These are phyloP conservation scores for Phylloporus gajari DNA, from an alignment of 1,284 basidiomycete genomes.

Conservation along the genomic window DNA sequence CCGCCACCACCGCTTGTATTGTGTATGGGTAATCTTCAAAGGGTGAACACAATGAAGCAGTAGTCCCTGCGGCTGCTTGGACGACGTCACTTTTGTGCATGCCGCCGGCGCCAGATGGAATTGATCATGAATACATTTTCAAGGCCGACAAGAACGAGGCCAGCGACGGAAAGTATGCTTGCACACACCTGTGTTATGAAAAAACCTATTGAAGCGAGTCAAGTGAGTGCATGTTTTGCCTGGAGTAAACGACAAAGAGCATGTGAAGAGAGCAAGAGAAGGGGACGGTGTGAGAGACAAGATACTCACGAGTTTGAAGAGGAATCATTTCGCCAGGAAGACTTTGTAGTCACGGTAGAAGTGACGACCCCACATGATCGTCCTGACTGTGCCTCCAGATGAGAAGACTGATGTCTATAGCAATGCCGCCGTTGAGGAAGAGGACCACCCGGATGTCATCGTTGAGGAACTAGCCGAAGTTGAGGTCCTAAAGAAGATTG, in stretches of 20 bases:
- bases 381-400: slow-evolving; percentile 10
- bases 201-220: slow-evolving; percentile 59
- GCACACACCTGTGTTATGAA: slow-evolving; percentile 73
- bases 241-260: not conserved
- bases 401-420: slow-evolving; percentile 18
- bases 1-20: slow-evolving; percentile 26
- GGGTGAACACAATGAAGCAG: slow-evolving; percentile 58
- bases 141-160: slow-evolving; percentile 64
- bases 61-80: slow-evolving; percentile 68
- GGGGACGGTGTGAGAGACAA: too few relatives aligned
- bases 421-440: not conserved
- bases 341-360: not conserved
- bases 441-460: slow-evolving; percentile 10
- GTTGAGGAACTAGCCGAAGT: slow-evolving; percentile 20
- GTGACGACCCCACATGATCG: slow-evolving; percentile 22
- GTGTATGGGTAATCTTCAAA: slow-evolving; percentile 52
- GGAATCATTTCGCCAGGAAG: slow-evolving; percentile 5
- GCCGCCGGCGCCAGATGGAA: too few relatives aligned
- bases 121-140: slow-evolving; percentile 62
- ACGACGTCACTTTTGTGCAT: too few relatives aligned
- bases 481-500: slow-evolving; percentile 17
- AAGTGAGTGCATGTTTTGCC: slow-evolving; percentile 18
- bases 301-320: slow-evolving; percentile 40
- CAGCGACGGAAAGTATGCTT: slow-evolving; percentile 74
- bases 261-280: not conserved